These are phyloP conservation scores for Taiozyma onychis DNA, from an alignment of 1,139 yeast genomes.

Conservation along the genomic window DNA sequence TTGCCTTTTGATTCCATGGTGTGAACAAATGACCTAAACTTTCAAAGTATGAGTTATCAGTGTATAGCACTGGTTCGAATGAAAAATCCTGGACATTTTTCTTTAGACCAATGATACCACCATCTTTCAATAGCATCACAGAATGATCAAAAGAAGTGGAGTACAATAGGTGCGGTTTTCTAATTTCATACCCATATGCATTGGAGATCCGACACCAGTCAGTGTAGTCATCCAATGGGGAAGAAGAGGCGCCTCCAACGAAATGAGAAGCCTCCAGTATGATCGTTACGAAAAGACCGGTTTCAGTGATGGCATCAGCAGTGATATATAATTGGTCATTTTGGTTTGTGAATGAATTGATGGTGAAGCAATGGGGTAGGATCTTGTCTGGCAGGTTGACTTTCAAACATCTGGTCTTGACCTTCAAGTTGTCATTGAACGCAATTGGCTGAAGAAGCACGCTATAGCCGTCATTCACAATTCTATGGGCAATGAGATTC, in stretches of 20 bases:
- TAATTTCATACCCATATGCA: constrained; percentile 71
- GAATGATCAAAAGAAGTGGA: constrained; percentile 38
- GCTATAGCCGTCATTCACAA: constrained; percentile 15
- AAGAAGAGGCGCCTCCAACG: constrained; percentile 5
- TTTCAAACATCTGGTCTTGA: constrained; percentile 15
- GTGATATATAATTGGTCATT: constrained; percentile 13
- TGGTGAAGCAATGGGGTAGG: constrained; percentile 17
- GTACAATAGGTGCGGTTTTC: constrained; percentile 53
- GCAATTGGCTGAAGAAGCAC: constrained; percentile 19
- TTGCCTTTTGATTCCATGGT: constrained; percentile 19
- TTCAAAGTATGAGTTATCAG: constrained; percentile 48
- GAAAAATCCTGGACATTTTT: constrained; percentile 34
- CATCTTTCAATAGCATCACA: constrained; percentile 63
- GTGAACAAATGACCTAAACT: constrained; percentile 30
- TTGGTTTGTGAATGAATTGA: constrained; percentile 8
- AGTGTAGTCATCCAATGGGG: constrained; percentile 13
- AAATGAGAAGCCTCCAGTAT: constrained; percentile 24
- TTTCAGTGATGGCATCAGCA: constrained; percentile 29
- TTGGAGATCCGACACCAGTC: constrained; percentile 61
- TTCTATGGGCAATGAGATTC: constrained; percentile 11
- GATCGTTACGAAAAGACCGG: constrained; percentile 33
- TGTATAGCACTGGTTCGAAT: constrained; percentile 47
- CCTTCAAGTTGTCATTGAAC: constrained; percentile 17
- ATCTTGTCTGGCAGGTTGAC: constrained; percentile 25
- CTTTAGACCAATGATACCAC: constrained; percentile 54